Base-by-base conservation (phyloP, 1,284 basidiomycete genomes). In the Porogramme epimiltina region DNA sequence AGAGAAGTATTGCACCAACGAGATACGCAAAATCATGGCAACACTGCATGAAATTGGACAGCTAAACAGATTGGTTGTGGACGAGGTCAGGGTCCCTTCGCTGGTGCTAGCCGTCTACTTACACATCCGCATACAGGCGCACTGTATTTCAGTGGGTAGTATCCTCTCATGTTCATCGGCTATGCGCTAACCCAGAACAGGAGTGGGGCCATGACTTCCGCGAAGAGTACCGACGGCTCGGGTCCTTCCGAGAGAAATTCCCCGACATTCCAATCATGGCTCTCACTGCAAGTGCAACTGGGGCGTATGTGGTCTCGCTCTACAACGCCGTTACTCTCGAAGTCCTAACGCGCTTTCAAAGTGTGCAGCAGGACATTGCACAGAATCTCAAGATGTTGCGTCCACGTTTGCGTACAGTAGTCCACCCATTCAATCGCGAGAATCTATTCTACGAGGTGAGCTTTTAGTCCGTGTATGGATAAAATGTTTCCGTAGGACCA, bases 191-290 rank as follows among this genome's bases (percentile, higher is more conserved):
- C 8, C n/a, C 5, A n/a, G n/a, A 9, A 33, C 23, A 90, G 87
- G 91, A 92, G 76, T 93, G 91, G 91, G 91, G 91, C 0, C 87
- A 88, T 44, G 82, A 89, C 49, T 93, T 94, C 62, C 80, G 91
- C 26, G 77, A 71, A 24, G 85, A 89, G 44, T 95, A 93, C 65
- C 74, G 88, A 39, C 78, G 76, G 33, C 75, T 95, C 4, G 88
- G 89, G 5, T 71, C 73, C 20, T 91, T 95, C 66, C 78, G 91
- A 1, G 71, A 80, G 26, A 74, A 74, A 19, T 94, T 85, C 63
- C 82, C 82, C 0, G 73, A 76, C 45, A 79, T 94, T 0, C 92
- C 92, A 0, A 87, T 95, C 55, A 94, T 92, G 80, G 89, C 89
- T 4, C 69, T 91, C n/a, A 91, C 89, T 1, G 87, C 89, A 0